These are phyloP conservation scores for Tephrocybe sp. DNA, from an alignment of 768 basidiomycete species.

Conservation along the genomic window DNA sequence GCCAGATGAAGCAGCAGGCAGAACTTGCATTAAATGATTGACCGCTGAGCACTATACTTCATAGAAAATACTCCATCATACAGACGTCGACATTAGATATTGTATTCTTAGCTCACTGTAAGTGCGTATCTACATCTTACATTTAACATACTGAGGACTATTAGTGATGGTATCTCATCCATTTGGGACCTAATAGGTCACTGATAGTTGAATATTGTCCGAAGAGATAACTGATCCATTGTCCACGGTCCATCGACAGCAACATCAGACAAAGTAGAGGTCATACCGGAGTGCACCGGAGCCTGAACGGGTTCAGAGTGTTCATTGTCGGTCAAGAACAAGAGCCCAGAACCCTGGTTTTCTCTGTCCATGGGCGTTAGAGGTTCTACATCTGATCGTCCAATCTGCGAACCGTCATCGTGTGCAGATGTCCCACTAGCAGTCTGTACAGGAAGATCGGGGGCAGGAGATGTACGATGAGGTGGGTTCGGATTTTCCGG, in stretches of 20 bases:
- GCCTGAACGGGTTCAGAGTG: background rate
- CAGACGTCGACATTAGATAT: too few relatives aligned
- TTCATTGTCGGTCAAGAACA: background rate
- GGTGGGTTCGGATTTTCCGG: background rate
- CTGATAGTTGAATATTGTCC: background rate
- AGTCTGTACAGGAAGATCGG: background rate
- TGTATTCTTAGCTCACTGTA: too few relatives aligned
- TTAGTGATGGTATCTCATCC: too few relatives aligned
- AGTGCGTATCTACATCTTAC: too few relatives aligned
- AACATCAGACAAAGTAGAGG: background rate
- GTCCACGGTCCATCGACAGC: conserved; percentile 6
- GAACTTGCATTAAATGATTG: too few relatives aligned
- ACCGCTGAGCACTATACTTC: too few relatives aligned
- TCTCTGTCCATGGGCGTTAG: background rate
- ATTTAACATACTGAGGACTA: too few relatives aligned
- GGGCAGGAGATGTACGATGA: background rate
- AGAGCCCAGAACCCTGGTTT: background rate
- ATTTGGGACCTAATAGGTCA: too few relatives aligned
- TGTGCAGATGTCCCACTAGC: background rate
- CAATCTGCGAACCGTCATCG: background rate
- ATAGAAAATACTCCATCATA: too few relatives aligned
- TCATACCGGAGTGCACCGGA: background rate
- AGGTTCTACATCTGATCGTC: background rate
- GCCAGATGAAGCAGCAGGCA: too few relatives aligned
- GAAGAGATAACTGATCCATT: conserved; percentile 3